Conservation (phyloP, 345 rosid genomes). For the Eucalyptus sp. region DNA sequence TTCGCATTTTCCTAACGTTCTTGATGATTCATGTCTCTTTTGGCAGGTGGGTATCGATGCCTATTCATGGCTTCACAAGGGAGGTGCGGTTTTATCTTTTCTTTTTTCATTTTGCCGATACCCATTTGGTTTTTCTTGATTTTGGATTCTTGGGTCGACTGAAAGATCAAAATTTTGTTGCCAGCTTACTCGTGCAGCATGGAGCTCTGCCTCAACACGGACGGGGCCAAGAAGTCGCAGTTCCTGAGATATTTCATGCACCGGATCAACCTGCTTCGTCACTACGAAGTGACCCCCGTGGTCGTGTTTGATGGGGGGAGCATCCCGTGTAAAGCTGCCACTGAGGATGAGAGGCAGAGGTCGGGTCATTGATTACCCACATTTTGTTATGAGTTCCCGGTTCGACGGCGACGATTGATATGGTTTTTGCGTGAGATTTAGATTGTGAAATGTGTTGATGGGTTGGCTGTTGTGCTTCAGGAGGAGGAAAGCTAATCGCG, state of each 20-base stretch:
- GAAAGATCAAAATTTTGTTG: not conserved
- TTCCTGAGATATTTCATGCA: slow-evolving; percentile 79
- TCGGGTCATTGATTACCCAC: not conserved
- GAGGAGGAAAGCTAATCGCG: slow-evolving; percentile 49
- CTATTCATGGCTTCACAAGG: slow-evolving; percentile 91
- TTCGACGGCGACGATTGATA: not conserved
- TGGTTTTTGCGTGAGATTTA: not conserved
- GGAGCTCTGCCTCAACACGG: slow-evolving; percentile 76
- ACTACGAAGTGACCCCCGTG: slow-evolving; percentile 53
- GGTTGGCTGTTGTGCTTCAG: slow-evolving; percentile 3
- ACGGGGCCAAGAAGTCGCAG: slow-evolving; percentile 45
- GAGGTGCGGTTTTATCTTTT: slow-evolving; percentile 20
- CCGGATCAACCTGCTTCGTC: slow-evolving; percentile 58
- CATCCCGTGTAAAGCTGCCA: slow-evolving; percentile 69
- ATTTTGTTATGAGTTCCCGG: not conserved
- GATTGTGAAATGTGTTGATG: not conserved
- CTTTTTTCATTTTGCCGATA: not conserved
- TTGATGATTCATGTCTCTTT: not conserved
- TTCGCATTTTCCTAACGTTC: not conserved
- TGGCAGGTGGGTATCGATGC: slow-evolving; percentile 93
- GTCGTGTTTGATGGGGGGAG: slow-evolving; percentile 83
- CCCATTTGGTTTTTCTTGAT: not conserved
- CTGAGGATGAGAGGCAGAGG: slow-evolving; percentile 65
- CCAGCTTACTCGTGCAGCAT: slow-evolving; percentile 92
- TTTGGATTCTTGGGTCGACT: not conserved